Evolutionary conservation across 495 filamentous ascomycete genomes (phyloP).

Genomic region (Lepraria neglecta): DNA sequence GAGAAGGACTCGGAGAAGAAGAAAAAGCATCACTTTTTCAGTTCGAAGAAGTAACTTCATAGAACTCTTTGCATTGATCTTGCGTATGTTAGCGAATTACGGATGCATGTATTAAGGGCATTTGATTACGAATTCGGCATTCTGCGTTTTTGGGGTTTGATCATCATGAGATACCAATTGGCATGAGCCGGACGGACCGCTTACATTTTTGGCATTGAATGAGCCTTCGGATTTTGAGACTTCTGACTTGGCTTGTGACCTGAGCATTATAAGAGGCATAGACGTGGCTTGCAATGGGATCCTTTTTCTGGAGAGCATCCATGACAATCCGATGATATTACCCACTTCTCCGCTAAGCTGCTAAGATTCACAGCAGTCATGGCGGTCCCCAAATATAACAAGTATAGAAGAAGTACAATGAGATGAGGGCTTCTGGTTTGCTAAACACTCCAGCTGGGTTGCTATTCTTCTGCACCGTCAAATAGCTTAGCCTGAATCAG

Average conservation of each 20-base stretch:
- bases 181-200: neutral
- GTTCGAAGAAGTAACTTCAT: slow-evolving; percentile 48
- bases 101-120: neutral
- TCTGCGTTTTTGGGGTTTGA: neutral
- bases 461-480: too few species aligned
- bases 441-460: too few species aligned
- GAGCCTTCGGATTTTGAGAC: neutral
- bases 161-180: slow-evolving; percentile 11
- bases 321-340: too few species aligned
- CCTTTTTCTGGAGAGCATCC: too few species aligned
- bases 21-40: slow-evolving; percentile 75
- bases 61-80: neutral
- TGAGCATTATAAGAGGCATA: neutral
- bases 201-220: neutral
- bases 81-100: slow-evolving; percentile 3
- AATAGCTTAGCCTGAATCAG: too few species aligned
- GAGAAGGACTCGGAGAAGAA: slow-evolving; percentile 51
- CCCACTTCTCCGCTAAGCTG: too few species aligned
- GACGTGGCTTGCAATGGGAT: too few species aligned
- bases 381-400: too few species aligned
- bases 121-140: neutral
- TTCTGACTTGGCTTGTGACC: neutral
- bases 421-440: too few species aligned
- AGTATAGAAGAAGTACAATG: too few species aligned
- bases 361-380: too few species aligned